phyloP scores from a whole-genome alignment of 1,139 yeast genomes.

The Suhomyces wounanorum region DNA sequence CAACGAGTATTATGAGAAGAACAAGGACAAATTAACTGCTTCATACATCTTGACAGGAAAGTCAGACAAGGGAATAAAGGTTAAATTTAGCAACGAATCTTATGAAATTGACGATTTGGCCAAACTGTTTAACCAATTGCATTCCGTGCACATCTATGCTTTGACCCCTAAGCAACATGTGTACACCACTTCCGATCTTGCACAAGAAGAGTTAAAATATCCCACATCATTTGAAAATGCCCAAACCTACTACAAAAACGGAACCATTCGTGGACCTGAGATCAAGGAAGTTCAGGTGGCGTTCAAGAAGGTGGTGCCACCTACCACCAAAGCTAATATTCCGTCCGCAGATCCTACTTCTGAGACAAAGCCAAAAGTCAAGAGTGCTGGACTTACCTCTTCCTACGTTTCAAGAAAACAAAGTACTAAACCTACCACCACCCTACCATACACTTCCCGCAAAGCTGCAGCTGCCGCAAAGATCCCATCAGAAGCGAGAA shows the following conservation, averaged over 20 bases:
- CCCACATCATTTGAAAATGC: constrained; percentile 22
- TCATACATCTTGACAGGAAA: constrained; percentile 38
- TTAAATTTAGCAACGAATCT: constrained; percentile 26
- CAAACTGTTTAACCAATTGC: constrained; percentile 23
- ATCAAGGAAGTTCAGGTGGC: constrained; percentile 17
- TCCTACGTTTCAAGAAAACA: constrained; percentile 33
- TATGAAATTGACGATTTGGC: constrained; percentile 19
- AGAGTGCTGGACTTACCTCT: constrained; percentile 25
- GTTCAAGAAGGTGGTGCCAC: not conserved
- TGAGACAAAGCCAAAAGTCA: constrained; percentile 13
- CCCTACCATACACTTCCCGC: constrained; percentile 26
- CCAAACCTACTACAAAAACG: constrained; percentile 28
- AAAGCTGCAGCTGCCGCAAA: constrained; percentile 18
- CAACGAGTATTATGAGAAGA: constrained; percentile 34
- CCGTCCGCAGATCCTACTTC: constrained; percentile 7
- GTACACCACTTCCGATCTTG: constrained; percentile 27
- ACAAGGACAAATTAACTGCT: constrained; percentile 34
- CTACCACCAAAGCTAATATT: constrained; percentile 5
- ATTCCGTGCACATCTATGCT: constrained; percentile 37
- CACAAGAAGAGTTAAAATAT: constrained; percentile 31
- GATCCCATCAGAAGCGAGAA: constrained; percentile 4
- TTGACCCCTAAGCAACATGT: constrained; percentile 23
- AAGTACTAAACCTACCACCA: constrained; percentile 15
- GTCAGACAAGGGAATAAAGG: constrained; percentile 15
- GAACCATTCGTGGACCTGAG: constrained; percentile 40